Evolutionary conservation across 2,329 filamentous ascomycete genomes (phyloP), one percentile per base, ranked within the genome.

Genomic region (Epichloe coenophiala): DNA sequence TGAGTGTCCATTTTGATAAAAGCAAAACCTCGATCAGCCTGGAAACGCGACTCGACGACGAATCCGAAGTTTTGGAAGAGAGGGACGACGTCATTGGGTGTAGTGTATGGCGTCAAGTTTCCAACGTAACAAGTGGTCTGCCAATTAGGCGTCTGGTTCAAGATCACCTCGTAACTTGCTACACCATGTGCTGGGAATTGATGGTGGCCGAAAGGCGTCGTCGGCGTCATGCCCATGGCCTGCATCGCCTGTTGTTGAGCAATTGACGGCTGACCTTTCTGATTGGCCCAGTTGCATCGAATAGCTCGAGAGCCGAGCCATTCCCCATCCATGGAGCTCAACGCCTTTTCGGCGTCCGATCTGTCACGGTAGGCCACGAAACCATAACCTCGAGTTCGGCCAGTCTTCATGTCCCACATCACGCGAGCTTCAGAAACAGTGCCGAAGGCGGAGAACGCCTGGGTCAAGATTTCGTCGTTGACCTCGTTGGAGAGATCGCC

Each of bases 401-500:
- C 93, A 37, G 93, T 98, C 78, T 98, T 98, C 93, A 98, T 98
- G 68, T 98, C 93, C 93, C 93, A 98, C 93, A 98, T 98, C 57
- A 98, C 93, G 61, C 93, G 89, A 53, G 93, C 93, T 70, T 98
- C 93, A 3, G 93, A 98, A 46, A 98, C 90, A 12, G 83, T 88
- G 40, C 93, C 93, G 67, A 97, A 98, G 43, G 88, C 88, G 45
- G 88, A 94, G 70, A 98, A 98, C 12, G 93, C 93, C 69, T 96
- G 90, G 15, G 86, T 75, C 19, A 98, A 77, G 48, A 96, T 81
- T 63, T 98, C 93, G 61, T 98, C 93, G 61, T 98, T 98, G 67
- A 98, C 93, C 68, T 98, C 93, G 63, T 98, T 98, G 60, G 90
- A 96, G 51, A 98, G 72, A 65, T 98, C 93, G 54, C 93, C 93